These are phyloP conservation scores for Colletotrichum scovillei DNA, from an alignment of 2,329 filamentous ascomycete species.

Conservation along the genomic window DNA sequence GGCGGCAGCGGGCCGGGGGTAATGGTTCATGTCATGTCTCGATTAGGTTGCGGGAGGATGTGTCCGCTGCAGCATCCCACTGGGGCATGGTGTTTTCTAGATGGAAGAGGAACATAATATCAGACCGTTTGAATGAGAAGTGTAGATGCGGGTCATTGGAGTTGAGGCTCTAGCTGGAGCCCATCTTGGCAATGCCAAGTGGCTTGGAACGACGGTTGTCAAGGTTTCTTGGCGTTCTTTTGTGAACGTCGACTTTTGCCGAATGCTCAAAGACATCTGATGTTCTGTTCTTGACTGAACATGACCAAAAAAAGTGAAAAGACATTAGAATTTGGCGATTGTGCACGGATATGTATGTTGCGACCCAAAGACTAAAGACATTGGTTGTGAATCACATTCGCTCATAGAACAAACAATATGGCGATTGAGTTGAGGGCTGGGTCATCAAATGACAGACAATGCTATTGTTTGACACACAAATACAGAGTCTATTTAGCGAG, in stretches of 20 bases:
- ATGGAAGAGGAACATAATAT: background rate
- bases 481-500: background rate
- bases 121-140: too few species aligned
- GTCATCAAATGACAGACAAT: background rate
- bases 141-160: conserved; percentile 3
- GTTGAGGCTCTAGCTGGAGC: conserved; percentile 29
- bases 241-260: background rate
- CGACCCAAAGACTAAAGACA: background rate
- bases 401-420: background rate
- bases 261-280: background rate
- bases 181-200: conserved; percentile 16
- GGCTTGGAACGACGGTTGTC: conserved; percentile 13
- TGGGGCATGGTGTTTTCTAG: background rate
- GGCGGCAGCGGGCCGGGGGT: background rate
- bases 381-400: background rate
- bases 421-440: background rate
- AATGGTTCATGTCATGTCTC: background rate
- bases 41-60: conserved; percentile 18
- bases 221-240: conserved; percentile 27
- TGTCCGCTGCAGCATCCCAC: background rate
- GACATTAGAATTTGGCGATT: background rate
- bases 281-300: background rate
- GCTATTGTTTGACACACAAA: background rate
- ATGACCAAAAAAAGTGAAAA: background rate
- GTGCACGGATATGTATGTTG: background rate